Evolutionary conservation across 177 flowering plant species (phyloP).

Genomic region (Telopea speciosissima): DNA sequence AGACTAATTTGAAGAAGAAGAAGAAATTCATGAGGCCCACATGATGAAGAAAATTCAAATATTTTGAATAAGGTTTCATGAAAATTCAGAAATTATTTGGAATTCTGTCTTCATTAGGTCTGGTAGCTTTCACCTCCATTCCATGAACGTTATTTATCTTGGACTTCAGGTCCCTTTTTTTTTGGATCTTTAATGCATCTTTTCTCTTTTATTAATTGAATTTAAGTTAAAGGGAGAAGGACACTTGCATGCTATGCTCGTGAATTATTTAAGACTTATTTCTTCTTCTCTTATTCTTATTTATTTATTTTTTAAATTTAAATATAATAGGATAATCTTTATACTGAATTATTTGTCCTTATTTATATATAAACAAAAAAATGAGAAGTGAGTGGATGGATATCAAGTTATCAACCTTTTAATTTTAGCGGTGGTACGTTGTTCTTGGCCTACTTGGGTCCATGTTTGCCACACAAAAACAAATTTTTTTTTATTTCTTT

Average conservation of each 20-base stretch:
- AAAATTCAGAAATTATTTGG: background rate
- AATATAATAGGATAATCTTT: too few relatives aligned
- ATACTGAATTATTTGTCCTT: too few relatives aligned
- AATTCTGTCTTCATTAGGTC: background rate
- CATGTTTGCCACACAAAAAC: background rate
- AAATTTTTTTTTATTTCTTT: too few relatives aligned
- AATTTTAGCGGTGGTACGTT: conserved; percentile 14
- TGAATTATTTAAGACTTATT: background rate
- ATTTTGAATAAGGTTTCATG: background rate
- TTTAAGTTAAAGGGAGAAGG: background rate
- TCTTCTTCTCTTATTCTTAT: too few relatives aligned
- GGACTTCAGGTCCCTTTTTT: background rate
- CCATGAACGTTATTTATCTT: background rate
- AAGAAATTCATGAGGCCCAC: too few relatives aligned
- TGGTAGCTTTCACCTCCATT: background rate
- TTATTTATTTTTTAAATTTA: too few relatives aligned
- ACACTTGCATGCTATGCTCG: background rate
- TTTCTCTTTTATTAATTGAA: too few relatives aligned
- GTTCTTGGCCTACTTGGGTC: conserved; percentile 13
- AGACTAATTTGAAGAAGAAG: background rate
- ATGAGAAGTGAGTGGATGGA: background rate
- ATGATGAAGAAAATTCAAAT: background rate
- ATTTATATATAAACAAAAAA: too few relatives aligned
- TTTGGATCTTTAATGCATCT: background rate
- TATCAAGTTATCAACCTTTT: conserved; percentile 9